phyloP scores from a whole-genome alignment of 805 yeast species.

The Suhomyces xylopsoci region DNA sequence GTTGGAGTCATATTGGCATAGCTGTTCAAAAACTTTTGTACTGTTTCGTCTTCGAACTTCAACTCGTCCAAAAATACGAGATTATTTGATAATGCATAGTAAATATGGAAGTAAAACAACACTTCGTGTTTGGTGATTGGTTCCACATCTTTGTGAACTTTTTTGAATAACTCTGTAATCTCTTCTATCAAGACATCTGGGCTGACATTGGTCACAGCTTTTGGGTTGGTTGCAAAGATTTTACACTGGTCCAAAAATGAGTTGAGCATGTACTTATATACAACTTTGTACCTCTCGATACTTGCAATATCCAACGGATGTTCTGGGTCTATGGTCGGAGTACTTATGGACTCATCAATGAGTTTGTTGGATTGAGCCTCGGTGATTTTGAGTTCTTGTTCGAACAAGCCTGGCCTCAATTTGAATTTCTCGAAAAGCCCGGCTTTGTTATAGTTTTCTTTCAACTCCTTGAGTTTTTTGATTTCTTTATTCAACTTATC shows the following conservation, averaged over 20 bases:
- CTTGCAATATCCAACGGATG: slow-evolving; percentile 18
- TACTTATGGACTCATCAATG: slow-evolving; percentile 10
- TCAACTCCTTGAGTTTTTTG: slow-evolving; percentile 21
- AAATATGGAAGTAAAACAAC: slow-evolving; percentile 23
- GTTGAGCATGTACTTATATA: slow-evolving; percentile 20
- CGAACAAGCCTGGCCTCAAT: slow-evolving; percentile 19
- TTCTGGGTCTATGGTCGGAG: slow-evolving; percentile 17
- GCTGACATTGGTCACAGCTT: slow-evolving; percentile 7
- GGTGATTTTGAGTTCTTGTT: slow-evolving; percentile 22
- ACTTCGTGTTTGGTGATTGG: slow-evolving; percentile 27
- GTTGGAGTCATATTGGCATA: slow-evolving; percentile 14
- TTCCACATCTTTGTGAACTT: slow-evolving; percentile 15
- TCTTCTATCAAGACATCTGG: slow-evolving; percentile 22
- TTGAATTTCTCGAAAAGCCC: slow-evolving; percentile 23
- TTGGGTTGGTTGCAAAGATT: slow-evolving; percentile 7
- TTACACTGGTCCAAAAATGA: slow-evolving; percentile 25
- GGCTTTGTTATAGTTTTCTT: slow-evolving; percentile 19
- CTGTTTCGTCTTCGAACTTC: slow-evolving; percentile 21
- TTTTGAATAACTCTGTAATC: slow-evolving; percentile 18
- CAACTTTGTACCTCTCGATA: slow-evolving; percentile 13
- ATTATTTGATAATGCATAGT: slow-evolving; percentile 27
- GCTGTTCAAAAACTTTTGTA: slow-evolving; percentile 18
- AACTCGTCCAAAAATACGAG: slow-evolving; percentile 25
- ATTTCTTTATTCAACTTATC: slow-evolving; percentile 18
- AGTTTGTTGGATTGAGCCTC: slow-evolving; percentile 16